Evolutionary conservation across 116 monocot genomes (phyloP).

Genomic region (Papilionanthe hybrid): DNA sequence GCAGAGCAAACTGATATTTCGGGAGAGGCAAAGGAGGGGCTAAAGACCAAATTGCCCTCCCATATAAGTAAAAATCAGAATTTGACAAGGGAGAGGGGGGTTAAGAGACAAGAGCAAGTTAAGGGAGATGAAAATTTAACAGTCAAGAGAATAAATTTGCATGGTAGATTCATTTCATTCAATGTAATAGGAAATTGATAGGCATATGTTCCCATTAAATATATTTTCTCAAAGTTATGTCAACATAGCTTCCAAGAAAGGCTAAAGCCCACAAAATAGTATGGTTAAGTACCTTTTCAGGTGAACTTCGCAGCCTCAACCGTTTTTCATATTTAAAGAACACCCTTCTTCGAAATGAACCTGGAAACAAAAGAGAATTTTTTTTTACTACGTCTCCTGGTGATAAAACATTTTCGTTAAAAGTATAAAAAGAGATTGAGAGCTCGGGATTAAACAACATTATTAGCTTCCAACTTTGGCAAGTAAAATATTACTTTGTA

Average conservation of each 20-base stretch:
- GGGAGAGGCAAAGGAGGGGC: too few relatives aligned
- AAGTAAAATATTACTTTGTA: background rate
- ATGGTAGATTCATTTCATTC: too few relatives aligned
- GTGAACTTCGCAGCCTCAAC: conserved; percentile 67
- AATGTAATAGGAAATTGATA: too few relatives aligned
- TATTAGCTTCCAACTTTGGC: background rate
- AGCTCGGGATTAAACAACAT: background rate
- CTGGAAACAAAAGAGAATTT: conserved; percentile 28
- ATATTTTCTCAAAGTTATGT: too few relatives aligned
- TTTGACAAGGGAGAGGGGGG: too few relatives aligned
- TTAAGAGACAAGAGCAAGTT: too few relatives aligned
- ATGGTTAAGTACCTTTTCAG: conserved; percentile 68
- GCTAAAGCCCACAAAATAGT: background rate
- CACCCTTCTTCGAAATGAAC: conserved; percentile 76
- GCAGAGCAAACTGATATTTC: too few relatives aligned
- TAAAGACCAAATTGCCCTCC: too few relatives aligned
- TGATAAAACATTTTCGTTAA: background rate
- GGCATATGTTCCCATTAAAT: too few relatives aligned
- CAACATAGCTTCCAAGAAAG: background rate
- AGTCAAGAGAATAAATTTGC: too few relatives aligned
- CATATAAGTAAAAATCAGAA: too few relatives aligned
- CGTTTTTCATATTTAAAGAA: conserved; percentile 99
- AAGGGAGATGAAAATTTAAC: too few relatives aligned
- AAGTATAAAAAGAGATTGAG: background rate
- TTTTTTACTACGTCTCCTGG: background rate